Conservation (phyloP, 768 basidiomycete genomes). For the Boletus eberwhitei region DNA sequence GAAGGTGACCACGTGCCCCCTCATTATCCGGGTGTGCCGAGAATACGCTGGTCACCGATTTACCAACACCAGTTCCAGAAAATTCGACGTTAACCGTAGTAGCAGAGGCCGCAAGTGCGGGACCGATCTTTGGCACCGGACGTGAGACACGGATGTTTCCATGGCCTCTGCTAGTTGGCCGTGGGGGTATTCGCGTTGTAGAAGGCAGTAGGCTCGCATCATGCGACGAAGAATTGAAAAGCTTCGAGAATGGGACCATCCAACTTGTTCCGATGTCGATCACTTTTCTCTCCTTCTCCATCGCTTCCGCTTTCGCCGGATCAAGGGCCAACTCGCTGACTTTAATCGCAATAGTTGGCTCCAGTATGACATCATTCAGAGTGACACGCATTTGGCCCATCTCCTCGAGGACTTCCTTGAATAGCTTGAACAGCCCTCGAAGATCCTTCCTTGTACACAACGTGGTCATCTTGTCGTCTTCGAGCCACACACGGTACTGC, state of each 20-base stretch:
- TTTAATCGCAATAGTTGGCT: conserved; percentile 70
- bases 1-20: conserved; percentile 4
- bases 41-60: conserved; percentile 47
- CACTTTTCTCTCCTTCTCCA: conserved; percentile 30
- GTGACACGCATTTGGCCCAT: conserved; percentile 77
- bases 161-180: conserved; percentile 25
- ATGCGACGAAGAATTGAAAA: conserved; percentile 51
- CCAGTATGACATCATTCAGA: conserved; percentile 87
- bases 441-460: conserved; percentile 77
- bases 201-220: conserved; percentile 14
- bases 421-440: conserved; percentile 73
- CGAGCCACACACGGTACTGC: conserved; percentile 70
- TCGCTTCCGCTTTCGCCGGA: conserved; percentile 47
- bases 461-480: conserved; percentile 66
- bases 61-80: conserved; percentile 64
- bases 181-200: conserved; percentile 25
- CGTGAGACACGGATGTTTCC: conserved; percentile 34
- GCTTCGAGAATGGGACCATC: conserved; percentile 85
- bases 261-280: conserved; percentile 50
- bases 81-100: conserved; percentile 98
- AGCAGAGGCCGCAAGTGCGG: conserved; percentile 81
- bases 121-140: conserved; percentile 73
- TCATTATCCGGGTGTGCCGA: conserved; percentile 29
- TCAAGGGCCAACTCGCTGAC: conserved; percentile 71
- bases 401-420: conserved; percentile 82